A percentile compares a stretch with the other conserved stretches of the same genome.
Conservation (phyloP, 2,329 filamentous ascomycete genomes). For the Sporothrix inflata region DNA sequence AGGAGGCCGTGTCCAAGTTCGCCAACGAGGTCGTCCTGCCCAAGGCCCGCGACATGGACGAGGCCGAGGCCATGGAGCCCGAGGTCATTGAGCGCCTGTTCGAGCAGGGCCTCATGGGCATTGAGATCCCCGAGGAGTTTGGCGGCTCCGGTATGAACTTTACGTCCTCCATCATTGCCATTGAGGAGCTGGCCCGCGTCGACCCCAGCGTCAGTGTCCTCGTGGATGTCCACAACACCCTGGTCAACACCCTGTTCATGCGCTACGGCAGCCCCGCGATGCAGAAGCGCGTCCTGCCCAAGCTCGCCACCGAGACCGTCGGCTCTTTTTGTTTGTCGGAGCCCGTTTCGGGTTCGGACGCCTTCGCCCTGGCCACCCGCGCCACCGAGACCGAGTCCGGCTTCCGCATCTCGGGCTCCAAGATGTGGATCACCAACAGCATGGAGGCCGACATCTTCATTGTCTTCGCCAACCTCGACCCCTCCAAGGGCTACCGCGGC, state of each 20-base stretch:
- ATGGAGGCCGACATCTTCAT: constrained; percentile 95
- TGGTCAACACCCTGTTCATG: constrained; percentile 91
- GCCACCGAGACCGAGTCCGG: constrained; percentile 81
- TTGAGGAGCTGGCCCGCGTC: constrained; percentile 92
- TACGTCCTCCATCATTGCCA: constrained; percentile 91
- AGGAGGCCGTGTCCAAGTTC: constrained; percentile 87
- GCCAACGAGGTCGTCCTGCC: constrained; percentile 86
- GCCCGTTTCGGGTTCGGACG: constrained; percentile 90
- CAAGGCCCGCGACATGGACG: constrained; percentile 95
- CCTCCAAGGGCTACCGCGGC: constrained; percentile 90
- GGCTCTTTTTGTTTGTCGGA: constrained; percentile 92
- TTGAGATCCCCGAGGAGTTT: constrained; percentile 97
- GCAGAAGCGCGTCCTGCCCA: constrained; percentile 88
- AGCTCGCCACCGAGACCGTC: constrained; percentile 85
- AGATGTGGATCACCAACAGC: constrained; percentile 99
- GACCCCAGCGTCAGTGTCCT: constrained; percentile 95
- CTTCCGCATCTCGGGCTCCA: constrained; percentile 85
- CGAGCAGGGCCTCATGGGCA: constrained; percentile 94
- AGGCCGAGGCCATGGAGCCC: constrained; percentile 92
- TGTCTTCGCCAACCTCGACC: constrained; percentile 95
- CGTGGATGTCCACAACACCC: constrained; percentile 96
- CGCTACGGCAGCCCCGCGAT: constrained; percentile 78
- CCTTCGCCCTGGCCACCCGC: constrained; percentile 91
- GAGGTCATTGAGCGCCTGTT: constrained; percentile 88
- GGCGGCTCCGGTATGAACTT: constrained; percentile 99